Evolutionary conservation across 208 protist species (phyloP).

Genomic region (Leishmania aethiopica): DNA sequence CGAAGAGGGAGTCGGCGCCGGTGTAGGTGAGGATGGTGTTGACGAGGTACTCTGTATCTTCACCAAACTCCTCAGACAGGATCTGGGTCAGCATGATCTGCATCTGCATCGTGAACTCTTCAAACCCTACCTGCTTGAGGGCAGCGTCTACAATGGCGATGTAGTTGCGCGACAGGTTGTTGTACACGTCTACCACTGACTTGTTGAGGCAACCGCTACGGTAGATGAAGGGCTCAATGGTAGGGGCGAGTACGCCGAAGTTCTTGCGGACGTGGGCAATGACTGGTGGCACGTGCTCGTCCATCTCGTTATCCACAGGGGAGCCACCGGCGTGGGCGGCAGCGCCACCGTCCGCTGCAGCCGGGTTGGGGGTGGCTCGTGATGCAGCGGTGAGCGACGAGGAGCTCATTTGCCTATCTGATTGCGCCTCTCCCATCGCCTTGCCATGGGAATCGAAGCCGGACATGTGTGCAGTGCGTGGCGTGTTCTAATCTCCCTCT

Average conservation of each 20-base stretch:
- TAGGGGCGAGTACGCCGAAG: constrained; percentile 57
- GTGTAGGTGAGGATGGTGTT: constrained; percentile 37
- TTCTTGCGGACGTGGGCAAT: constrained; percentile 62
- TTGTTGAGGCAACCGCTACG: constrained; percentile 50
- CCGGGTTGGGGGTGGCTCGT: neutral
- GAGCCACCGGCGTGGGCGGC: neutral
- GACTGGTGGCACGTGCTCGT: constrained; percentile 37
- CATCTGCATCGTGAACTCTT: constrained; percentile 43
- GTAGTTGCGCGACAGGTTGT: constrained; percentile 36
- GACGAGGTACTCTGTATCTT: constrained; percentile 39
- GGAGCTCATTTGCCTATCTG: constrained; percentile 20
- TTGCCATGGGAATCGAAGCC: constrained; percentile 15
- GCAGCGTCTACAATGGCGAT: constrained; percentile 31
- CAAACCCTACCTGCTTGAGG: constrained; percentile 29
- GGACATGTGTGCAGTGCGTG: constrained; percentile 7
- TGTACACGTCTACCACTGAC: constrained; percentile 57
- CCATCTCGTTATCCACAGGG: constrained; percentile 11
- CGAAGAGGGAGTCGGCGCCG: constrained; percentile 44
- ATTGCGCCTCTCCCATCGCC: constrained; percentile 5
- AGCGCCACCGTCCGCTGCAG: constrained; percentile 1
- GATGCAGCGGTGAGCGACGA: constrained; percentile 12
- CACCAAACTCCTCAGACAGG: constrained; percentile 33
- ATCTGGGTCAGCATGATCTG: constrained; percentile 42
- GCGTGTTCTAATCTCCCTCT: neutral
- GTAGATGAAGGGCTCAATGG: constrained; percentile 64